Percentiles rank a stretch among this genome's conserved stretches.
These are phyloP conservation scores for Neopestalotiopsis rosae DNA, from an alignment of 2,329 filamentous ascomycete genomes.

Conservation along the genomic window DNA sequence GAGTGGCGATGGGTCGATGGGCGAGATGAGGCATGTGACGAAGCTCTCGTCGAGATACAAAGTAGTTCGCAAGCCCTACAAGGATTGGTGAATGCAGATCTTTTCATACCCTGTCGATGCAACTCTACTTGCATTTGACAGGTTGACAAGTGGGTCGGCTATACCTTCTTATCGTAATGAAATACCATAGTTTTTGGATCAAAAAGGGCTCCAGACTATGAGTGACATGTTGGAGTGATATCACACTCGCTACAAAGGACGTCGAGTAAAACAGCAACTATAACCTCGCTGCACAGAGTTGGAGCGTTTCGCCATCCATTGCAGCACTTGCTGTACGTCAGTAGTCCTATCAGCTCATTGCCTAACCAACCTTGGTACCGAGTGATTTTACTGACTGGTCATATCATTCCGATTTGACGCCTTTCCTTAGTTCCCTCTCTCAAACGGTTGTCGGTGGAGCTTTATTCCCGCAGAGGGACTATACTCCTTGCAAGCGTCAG, in stretches of 20 bases:
- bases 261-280: not conserved
- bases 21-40: not conserved
- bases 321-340: not conserved
- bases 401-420: not conserved
- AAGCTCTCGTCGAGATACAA: not conserved
- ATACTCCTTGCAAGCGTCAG: not conserved
- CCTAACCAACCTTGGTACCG: not conserved
- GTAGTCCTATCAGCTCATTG: not conserved
- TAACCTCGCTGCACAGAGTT: not conserved
- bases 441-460: not conserved
- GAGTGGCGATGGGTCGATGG: not conserved
- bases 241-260: not conserved
- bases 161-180: not conserved
- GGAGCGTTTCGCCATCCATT: not conserved
- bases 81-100: not conserved
- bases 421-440: not conserved
- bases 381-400: not conserved
- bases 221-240: not conserved
- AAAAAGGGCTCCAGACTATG: not conserved
- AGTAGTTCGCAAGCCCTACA: not conserved
- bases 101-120: not conserved
- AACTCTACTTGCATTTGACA: conserved; percentile 4
- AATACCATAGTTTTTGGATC: not conserved
- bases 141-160: conserved; percentile 1
- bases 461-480: not conserved